phyloP scores from a whole-genome alignment of 202 grass and related monocot genomes.

The Setaria viridis region DNA sequence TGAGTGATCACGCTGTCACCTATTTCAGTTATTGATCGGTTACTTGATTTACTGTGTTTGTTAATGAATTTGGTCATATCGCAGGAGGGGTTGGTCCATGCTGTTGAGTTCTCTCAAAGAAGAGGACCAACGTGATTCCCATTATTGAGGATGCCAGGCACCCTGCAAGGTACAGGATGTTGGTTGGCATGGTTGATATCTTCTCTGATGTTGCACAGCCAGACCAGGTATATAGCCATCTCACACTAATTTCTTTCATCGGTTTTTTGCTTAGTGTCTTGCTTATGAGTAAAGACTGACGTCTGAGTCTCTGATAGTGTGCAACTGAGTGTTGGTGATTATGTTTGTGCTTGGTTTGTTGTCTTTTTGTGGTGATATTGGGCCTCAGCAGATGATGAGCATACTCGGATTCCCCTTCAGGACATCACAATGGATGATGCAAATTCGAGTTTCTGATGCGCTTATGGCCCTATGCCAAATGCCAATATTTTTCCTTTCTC shows the following conservation, averaged over 20 bases:
- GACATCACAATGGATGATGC: constrained; percentile 95
- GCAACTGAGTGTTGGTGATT: background rate
- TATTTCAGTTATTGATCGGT: background rate
- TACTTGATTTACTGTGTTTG: background rate
- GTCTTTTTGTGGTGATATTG: background rate
- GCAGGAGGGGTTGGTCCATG: constrained; percentile 83
- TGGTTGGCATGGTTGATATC: constrained; percentile 98
- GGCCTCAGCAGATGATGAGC: constrained; percentile 51
- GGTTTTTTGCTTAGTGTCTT: background rate
- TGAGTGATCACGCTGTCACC: constrained; percentile 26
- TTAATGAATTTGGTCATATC: background rate
- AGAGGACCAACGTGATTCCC: constrained; percentile 94
- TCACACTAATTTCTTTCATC: background rate
- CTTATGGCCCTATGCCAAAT: background rate
- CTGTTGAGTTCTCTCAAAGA: constrained; percentile 99
- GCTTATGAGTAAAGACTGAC: background rate
- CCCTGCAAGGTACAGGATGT: constrained; percentile 79
- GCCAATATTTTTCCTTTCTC: background rate
- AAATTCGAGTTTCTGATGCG: constrained; percentile 87
- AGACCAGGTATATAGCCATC: constrained; percentile 68
- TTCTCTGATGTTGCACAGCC: constrained; percentile 98
- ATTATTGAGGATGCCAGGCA: constrained; percentile 95
- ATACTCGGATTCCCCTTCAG: constrained; percentile 99
- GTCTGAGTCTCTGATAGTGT: background rate
- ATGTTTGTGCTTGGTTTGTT: background rate